Evolutionary conservation across 2,329 filamentous ascomycete species (phyloP), one percentile per base, ranked within the genome.

Genomic region (Coniochaeta prunicola): DNA sequence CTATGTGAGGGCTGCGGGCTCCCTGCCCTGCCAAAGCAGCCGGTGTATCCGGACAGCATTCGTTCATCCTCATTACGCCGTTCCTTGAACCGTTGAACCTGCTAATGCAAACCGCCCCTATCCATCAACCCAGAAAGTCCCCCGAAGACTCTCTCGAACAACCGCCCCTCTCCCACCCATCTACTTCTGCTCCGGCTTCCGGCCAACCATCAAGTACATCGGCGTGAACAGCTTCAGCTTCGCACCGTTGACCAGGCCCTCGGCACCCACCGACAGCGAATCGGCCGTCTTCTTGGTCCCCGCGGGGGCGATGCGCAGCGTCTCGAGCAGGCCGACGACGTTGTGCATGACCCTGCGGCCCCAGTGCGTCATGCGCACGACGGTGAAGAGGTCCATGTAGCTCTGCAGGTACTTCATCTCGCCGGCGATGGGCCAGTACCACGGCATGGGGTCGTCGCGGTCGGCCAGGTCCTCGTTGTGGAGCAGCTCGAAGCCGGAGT

Each of bases 231-330:
- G 83, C 74, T 96, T 90, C 78, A 92, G 82, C 73, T 86, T 84
- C 36, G 87, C 93, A 74, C 93, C 93, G 54, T 90, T 91, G 24
- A 96, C 92, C 57, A 97, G 79, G 67, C 85, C 89, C 74, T 97
- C 92, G 12, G 85, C 92, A 33, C 91, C 92, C 60, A 86, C 70
- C 6, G 89, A 92, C 68, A 97, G 77, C 69, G 89, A 92, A 75
- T 97, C 89, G 12, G 92, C 92, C n/a, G 92, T 96, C 85, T 96
- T 96, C 77, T 91, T 90, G 54, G 92, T 96, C 55, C 93, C 93
- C 57, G 77, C 79, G 36, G 93, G 93, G 19, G 91, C 90, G 38
- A 97, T 68, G 53, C 85, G 82, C 57, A 94, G 68, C 61, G 73
- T 84, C 80, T 97, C 93, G 65, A 96, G 77, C 17, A 83, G 70